Evolutionary conservation across 352 stramenopile genomes (phyloP), one percentile per base, ranked within the genome.

Genomic region (Plasmopara halstedii): DNA sequence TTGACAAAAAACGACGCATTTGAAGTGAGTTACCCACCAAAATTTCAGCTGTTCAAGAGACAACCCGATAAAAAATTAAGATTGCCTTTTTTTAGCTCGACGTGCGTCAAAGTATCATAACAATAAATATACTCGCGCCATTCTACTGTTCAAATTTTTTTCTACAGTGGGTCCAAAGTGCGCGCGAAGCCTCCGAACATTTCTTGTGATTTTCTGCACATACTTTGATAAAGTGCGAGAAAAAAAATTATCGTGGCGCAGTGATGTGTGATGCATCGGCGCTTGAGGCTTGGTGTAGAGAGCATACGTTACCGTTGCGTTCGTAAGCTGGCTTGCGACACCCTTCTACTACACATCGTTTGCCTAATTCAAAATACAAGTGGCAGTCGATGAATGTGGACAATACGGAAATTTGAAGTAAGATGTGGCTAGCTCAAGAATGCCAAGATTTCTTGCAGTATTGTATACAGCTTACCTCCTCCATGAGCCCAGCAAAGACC

Each of bases 401-500:
- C 42, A 26, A 48, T 15, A 45, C 36, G 34, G 37, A 23, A n/a
- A 53, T 35, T 18, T 42, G 32, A 37, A 27, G 53, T 25, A 56
- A 53, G 11, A 35, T 35, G 31, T 35, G 13, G 11, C 4, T 11
- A 29, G 7, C 25, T 29, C 25, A 29, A 29, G 11, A 10, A 29
- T 29, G 25, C 25, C 11, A 10, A 4, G 3, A 29, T 11, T 29
- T 29, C 3, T 29, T 10, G 1, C 25, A 29, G 25, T 3, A 46
- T 52, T 9, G 13, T 14, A 52, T 50, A 38, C 39, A 62, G 42
- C 58, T 55, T 25, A 86, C 78, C 78, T 70, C 79, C 79, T 46
- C 79, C 79, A 41, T 90, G 79, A 22, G 76, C 76, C 79, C 79
- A 90, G 50, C 79, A 90, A 35, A 85, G 59, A 26, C 76, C 79